These are phyloP conservation scores for Miscanthus lutarioriparius DNA, from an alignment of 176 grass and related monocot species.

Conservation along the genomic window DNA sequence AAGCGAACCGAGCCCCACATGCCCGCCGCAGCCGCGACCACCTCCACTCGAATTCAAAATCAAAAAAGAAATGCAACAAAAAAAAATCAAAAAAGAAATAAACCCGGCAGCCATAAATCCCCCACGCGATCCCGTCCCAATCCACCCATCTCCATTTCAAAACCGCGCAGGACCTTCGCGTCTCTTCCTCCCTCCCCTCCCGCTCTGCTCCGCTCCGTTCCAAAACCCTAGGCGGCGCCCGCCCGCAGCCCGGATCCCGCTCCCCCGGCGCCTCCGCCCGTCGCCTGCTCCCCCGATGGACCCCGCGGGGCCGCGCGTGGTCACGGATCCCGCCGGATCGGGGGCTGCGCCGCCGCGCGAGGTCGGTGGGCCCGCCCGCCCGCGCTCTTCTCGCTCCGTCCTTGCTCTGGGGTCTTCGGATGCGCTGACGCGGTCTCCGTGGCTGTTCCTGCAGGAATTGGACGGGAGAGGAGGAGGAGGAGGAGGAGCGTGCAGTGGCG, in stretches of 20 bases:
- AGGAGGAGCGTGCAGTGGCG: background rate
- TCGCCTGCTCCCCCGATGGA: constrained; percentile 32
- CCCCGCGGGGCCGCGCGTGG: background rate
- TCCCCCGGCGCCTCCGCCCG: background rate
- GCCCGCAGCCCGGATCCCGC: constrained; percentile 7
- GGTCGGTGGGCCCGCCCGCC: constrained; percentile 13
- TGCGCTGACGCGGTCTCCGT: background rate
- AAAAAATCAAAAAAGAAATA: no score
- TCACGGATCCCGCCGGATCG: constrained; percentile 41
- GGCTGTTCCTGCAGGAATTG: constrained; percentile 33
- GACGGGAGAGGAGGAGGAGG: background rate
- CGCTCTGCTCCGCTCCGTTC: background rate
- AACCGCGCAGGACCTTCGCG: constrained; percentile 12
- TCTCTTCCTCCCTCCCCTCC: background rate
- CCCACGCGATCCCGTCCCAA: background rate
- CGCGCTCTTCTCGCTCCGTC: no score
- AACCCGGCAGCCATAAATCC: constrained; percentile 34
- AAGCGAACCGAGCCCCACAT: background rate
- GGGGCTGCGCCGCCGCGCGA: constrained; percentile 5
- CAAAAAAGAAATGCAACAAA: constrained; percentile 12
- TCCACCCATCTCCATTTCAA: constrained; percentile 44
- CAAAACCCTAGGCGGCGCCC: constrained; percentile 45
- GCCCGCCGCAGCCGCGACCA: constrained; percentile 36
- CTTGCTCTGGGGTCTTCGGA: background rate
- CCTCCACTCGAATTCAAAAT: constrained; percentile 60